A percentile compares a stretch with the other conserved stretches of the same genome.
Evolutionary conservation across 441 rosid genomes (phyloP).

Genomic region (Francoa sonchifolia): DNA sequence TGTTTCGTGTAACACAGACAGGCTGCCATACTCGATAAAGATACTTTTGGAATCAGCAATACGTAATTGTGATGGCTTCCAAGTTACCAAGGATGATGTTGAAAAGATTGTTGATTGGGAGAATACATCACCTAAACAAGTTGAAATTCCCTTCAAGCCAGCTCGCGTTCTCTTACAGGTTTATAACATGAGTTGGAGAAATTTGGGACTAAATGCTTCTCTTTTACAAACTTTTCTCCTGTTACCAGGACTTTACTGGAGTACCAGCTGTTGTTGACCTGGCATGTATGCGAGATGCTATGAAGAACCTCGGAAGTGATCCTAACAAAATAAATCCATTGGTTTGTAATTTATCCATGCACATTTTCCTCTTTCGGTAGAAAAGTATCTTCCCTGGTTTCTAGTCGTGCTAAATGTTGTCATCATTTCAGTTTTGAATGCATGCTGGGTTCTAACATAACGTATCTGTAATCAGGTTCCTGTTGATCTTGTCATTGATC

Average conservation of each 20-base stretch:
- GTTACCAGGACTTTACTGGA: slow-evolving; percentile 47
- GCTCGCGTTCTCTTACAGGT: slow-evolving; percentile 57
- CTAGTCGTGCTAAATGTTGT: no score
- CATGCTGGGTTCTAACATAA: neutral
- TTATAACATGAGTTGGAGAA: neutral
- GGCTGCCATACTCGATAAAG: slow-evolving; percentile 41
- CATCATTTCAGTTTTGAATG: no score
- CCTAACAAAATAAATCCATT: slow-evolving; percentile 52
- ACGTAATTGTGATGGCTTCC: slow-evolving; percentile 47
- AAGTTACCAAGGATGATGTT: slow-evolving; percentile 46
- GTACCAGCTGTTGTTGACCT: slow-evolving; percentile 56
- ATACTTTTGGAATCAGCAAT: slow-evolving; percentile 57
- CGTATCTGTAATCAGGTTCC: slow-evolving; percentile 30
- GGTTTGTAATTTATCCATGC: slow-evolving; percentile 24
- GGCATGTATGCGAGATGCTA: slow-evolving; percentile 56
- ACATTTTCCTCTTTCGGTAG: neutral
- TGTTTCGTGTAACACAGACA: slow-evolving; percentile 20
- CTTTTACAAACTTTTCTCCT: neutral
- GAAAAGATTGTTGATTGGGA: slow-evolving; percentile 65
- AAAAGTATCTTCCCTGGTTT: no score
- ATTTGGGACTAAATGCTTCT: neutral
- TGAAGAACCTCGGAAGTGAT: slow-evolving; percentile 43
- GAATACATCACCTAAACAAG: slow-evolving; percentile 43
- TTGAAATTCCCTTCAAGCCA: slow-evolving; percentile 62
- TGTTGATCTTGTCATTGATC: slow-evolving; percentile 47